These are phyloP conservation scores for Teratosphaeria gauchensis DNA, from an alignment of 2,329 filamentous ascomycete genomes.

Conservation along the genomic window DNA sequence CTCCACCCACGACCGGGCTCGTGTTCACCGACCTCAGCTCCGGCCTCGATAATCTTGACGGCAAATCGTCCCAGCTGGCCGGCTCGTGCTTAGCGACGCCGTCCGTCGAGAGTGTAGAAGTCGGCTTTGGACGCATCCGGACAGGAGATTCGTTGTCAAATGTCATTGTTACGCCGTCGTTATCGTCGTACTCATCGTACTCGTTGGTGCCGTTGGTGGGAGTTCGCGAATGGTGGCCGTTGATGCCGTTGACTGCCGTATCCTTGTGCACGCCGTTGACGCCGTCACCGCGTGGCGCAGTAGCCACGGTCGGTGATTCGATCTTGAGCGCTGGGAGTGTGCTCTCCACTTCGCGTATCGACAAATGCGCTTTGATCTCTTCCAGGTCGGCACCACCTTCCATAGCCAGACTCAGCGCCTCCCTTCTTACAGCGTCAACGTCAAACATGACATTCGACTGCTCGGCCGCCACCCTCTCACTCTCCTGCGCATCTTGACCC, in stretches of 20 bases:
- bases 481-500: slow-evolving; percentile 35
- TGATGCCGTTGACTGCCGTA: slow-evolving; percentile 2
- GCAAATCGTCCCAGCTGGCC: slow-evolving; percentile 1
- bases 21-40: slow-evolving; percentile 18
- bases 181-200: slow-evolving; percentile 27
- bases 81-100: background rate
- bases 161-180: slow-evolving; percentile 39
- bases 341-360: slow-evolving; percentile 59
- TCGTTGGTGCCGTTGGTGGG: slow-evolving; percentile 6
- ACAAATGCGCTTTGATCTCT: slow-evolving; percentile 60
- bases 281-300: background rate
- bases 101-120: background rate
- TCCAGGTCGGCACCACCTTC: slow-evolving; percentile 59
- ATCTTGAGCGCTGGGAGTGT: slow-evolving; percentile 88
- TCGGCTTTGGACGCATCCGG: background rate
- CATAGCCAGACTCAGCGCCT: slow-evolving; percentile 62
- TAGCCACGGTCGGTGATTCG: background rate
- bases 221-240: slow-evolving; percentile 1
- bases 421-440: slow-evolving; percentile 73
- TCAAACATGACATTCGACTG: slow-evolving; percentile 68
- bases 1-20: slow-evolving; percentile 10
- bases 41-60: slow-evolving; percentile 4
- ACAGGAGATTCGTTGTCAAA: slow-evolving; percentile 27
- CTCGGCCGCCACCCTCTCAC: slow-evolving; percentile 36
- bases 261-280: slow-evolving; percentile 1